Evolutionary conservation across 306 rosid species (phyloP).

Genomic region (Malus asiatica): DNA sequence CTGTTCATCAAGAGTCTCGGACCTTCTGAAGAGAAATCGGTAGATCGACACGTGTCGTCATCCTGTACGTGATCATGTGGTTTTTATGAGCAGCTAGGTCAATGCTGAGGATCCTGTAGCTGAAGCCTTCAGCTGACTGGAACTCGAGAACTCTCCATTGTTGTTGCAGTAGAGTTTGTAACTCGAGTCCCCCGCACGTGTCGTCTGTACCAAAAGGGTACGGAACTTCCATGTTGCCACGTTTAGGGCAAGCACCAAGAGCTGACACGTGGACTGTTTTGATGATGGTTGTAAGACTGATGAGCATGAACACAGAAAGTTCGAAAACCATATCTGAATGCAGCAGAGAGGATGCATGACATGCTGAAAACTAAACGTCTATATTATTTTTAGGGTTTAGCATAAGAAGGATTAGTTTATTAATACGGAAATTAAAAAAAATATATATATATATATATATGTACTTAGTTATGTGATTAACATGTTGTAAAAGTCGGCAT

Average conservation of each 20-base stretch:
- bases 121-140: constrained; percentile 45
- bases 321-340: constrained; percentile 20
- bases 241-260: constrained; percentile 40
- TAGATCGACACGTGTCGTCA: constrained; percentile 41
- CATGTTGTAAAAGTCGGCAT: background rate
- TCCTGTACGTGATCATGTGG: constrained; percentile 29
- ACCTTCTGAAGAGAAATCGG: constrained; percentile 55
- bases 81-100: constrained; percentile 26
- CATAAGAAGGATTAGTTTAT: background rate
- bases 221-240: constrained; percentile 61
- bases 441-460: background rate
- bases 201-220: constrained; percentile 67
- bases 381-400: constrained; percentile 27
- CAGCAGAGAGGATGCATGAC: constrained; percentile 6
- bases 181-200: constrained; percentile 51
- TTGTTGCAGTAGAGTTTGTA: constrained; percentile 55
- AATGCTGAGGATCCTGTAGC: constrained; percentile 61
- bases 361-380: constrained; percentile 8
- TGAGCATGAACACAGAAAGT: constrained; percentile 21
- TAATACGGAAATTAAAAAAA: background rate
- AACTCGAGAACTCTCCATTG: constrained; percentile 45
- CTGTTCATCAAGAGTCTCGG: constrained; percentile 39
- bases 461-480: background rate
- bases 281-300: background rate
- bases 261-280: constrained; percentile 19